phyloP scores from a whole-genome alignment of 768 basidiomycete genomes.

The Suillus ampliporus region DNA sequence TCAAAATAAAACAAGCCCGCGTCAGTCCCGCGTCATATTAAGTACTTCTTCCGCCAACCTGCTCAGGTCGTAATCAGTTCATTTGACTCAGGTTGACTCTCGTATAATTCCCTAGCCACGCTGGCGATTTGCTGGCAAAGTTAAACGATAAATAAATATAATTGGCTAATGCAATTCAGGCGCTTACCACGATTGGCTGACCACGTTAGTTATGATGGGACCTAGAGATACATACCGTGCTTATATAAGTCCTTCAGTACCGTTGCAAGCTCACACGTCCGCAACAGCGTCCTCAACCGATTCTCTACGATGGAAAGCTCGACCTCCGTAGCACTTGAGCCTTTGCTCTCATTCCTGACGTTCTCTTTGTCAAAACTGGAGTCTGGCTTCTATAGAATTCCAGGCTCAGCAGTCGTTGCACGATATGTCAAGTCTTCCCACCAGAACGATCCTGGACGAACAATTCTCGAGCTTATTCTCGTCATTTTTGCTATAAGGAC shows the following conservation, averaged over 20 bases:
- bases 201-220: too few species aligned
- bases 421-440: slow-evolving; percentile 96
- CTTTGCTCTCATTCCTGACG: slow-evolving; percentile 70
- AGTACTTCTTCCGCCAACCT: too few species aligned
- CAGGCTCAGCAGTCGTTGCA: slow-evolving; percentile 82
- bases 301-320: slow-evolving; percentile 42
- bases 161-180: too few species aligned
- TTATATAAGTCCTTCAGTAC: neutral
- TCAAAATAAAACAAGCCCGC: too few species aligned
- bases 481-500: slow-evolving; percentile 89
- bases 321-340: slow-evolving; percentile 44
- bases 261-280: neutral
- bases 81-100: too few species aligned
- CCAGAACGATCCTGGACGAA: slow-evolving; percentile 94
- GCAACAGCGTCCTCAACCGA: neutral
- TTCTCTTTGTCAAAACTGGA: slow-evolving; percentile 63
- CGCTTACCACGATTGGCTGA: too few species aligned
- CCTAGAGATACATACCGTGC: neutral
- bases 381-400: slow-evolving; percentile 72
- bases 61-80: too few species aligned
- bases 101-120: too few species aligned
- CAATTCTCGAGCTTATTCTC: slow-evolving; percentile 87
- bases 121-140: too few species aligned
- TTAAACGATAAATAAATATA: too few species aligned
- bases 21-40: too few species aligned